These are phyloP conservation scores for Nakaseomyces uthaithaninus DNA, from an alignment of 1,139 yeast genomes.

Conservation along the genomic window DNA sequence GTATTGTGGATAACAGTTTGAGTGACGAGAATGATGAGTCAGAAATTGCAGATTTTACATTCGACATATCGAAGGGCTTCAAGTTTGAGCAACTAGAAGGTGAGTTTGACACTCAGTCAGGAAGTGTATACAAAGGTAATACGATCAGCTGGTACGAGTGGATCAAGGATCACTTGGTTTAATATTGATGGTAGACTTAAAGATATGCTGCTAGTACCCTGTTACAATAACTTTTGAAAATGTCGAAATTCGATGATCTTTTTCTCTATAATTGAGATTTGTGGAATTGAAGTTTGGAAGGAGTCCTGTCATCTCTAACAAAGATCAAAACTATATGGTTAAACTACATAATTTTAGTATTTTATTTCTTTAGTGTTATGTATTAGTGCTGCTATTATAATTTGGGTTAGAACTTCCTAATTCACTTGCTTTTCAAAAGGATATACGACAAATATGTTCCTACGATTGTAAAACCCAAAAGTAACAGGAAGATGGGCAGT, in stretches of 20 bases:
- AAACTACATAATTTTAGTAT: background rate
- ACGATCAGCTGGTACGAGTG: constrained; percentile 62
- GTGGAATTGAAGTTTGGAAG: too few species aligned
- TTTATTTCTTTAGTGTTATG: background rate
- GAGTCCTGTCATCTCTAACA: too few species aligned
- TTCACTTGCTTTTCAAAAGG: background rate
- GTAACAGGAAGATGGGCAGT: constrained; percentile 6
- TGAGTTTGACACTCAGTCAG: constrained; percentile 59
- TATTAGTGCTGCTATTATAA: background rate
- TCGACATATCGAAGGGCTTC: constrained; percentile 14
- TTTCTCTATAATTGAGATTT: too few species aligned
- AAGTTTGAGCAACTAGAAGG: constrained; percentile 47
- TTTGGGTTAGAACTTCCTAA: too few species aligned
- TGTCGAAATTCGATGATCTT: background rate
- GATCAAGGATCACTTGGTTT: constrained; percentile 47
- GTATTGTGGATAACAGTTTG: constrained; percentile 28
- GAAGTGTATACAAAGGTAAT: constrained; percentile 55
- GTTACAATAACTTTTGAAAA: background rate
- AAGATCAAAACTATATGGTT: too few species aligned
- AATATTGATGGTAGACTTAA: constrained; percentile 13
- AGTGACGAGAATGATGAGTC: constrained; percentile 65
- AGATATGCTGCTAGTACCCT: background rate
- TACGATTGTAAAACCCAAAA: constrained; percentile 7
- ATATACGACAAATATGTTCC: constrained; percentile 5
- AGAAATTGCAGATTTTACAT: constrained; percentile 10